Base-by-base conservation (phyloP, 2,329 filamentous ascomycete species). In the Ustulina deusta region DNA sequence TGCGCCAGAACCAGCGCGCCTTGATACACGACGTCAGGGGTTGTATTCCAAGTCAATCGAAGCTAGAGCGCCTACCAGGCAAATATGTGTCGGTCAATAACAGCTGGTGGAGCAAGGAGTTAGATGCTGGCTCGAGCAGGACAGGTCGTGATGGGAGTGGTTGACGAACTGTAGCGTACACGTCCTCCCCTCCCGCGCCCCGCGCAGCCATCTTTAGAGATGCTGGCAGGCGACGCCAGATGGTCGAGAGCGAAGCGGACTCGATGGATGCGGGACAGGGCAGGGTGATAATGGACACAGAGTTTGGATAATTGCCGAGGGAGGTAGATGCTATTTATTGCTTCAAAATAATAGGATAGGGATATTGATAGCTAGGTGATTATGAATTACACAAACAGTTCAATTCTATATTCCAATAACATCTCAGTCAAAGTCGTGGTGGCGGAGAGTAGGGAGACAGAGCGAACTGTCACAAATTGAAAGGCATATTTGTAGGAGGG, bases 1-100 rank as follows among this genome's bases (percentile, higher is more conserved):
- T 98, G 94, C 69, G 94, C 94, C 71, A 99, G 89, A 54, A 99
- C 94, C 74, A 96, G 89, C 68, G 94, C 95, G 79, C 96, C 95
- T 97, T 73, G 72, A 2, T 71, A 25, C 4, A 59, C 27, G 51
- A 58, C 40, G 65, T 71, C 69, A 74, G 71, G 61, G 61, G 55
- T 46, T 29, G 54, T 58, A 61, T 22, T 62, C 63, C 69, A 68
- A 32, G 55, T 27, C 58, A 54, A 61, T 61, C 36, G 69, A 58
- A 62, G 61, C 44, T 57, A 49, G 57, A 68, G n/a, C 63, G 79
- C 82, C 76, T 85, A 97, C 94, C 94, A 79, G 96, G 95, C 58
- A 99, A 88, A 81, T 99, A 99, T 70, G 88, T 88, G 82, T 99
- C 94, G 83, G 89, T 97, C 83, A 97, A 85, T 64, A 98, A 89